Conservation (phyloP, 202 grass and related monocot genomes). For the Saccharum hybrid region DNA sequence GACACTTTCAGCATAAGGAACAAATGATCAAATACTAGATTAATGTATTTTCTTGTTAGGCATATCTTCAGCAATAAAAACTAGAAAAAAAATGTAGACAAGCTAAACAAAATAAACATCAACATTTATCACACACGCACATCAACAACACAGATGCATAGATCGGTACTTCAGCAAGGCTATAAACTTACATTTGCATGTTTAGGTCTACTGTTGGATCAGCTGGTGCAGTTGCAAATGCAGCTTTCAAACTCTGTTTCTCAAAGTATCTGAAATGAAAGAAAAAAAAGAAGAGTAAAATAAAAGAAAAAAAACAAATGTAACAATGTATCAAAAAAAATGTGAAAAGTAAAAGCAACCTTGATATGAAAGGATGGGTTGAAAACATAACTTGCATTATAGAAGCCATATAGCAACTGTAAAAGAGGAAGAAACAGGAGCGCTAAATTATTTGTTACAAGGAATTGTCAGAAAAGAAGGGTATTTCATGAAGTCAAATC, state of each 20-base stretch:
- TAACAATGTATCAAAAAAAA: constrained; percentile 34
- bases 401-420: constrained; percentile 98
- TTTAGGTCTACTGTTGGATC: constrained; percentile 95
- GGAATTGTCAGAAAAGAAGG: constrained; percentile 33
- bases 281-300: background rate
- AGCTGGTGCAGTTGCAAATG: constrained; percentile 65
- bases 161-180: background rate
- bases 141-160: background rate
- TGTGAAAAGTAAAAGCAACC: constrained; percentile 55
- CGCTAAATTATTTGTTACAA: background rate
- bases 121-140: background rate
- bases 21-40: background rate
- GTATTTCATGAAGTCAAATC: constrained; percentile 11
- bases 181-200: constrained; percentile 85
- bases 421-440: constrained; percentile 18
- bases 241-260: constrained; percentile 89
- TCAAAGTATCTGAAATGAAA: constrained; percentile 74
- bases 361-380: constrained; percentile 73
- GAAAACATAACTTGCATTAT: constrained; percentile 96
- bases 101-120: constrained; percentile 3
- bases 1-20: constrained; percentile 11
- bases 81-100: background rate
- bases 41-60: background rate
- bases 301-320: background rate
- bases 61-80: constrained; percentile 17